These are phyloP conservation scores for Cyberlindnera saturnus DNA, from an alignment of 805 yeast species.

Conservation along the genomic window DNA sequence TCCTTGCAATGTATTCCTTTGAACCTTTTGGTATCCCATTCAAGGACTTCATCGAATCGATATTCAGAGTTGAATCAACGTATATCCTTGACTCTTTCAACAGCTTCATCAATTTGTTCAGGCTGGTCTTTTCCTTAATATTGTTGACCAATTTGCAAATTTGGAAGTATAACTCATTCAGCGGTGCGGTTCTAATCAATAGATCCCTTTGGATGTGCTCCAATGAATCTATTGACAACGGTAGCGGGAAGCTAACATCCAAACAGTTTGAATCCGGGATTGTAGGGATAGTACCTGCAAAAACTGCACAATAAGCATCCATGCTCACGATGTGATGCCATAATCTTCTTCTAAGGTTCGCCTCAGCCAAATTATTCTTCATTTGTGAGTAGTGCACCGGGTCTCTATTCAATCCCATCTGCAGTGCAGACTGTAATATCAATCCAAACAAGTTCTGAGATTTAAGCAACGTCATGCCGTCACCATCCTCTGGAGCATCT, in stretches of 20 bases:
- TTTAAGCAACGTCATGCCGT: constrained; percentile 34
- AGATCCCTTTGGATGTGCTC: constrained; percentile 11
- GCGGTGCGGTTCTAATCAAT: neutral
- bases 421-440: constrained; percentile 36
- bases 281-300: constrained; percentile 11
- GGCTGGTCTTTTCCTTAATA: constrained; percentile 5
- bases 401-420: constrained; percentile 42
- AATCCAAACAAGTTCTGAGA: constrained; percentile 31
- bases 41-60: constrained; percentile 5
- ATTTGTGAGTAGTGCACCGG: constrained; percentile 26
- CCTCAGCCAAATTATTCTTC: constrained; percentile 2
- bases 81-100: constrained; percentile 7
- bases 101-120: constrained; percentile 3
- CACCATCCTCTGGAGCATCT: constrained; percentile 42
- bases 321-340: constrained; percentile 14
- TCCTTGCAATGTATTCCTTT: constrained; percentile 2
- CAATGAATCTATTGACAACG: constrained; percentile 7
- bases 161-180: constrained; percentile 6
- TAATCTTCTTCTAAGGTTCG: constrained; percentile 14
- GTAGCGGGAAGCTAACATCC: constrained; percentile 15
- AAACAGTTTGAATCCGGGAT: constrained; percentile 4
- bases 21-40: constrained; percentile 3
- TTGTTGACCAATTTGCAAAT: constrained; percentile 10
- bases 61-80: constrained; percentile 7
- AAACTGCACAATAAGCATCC: constrained; percentile 8